Base-by-base conservation (phyloP, 1,284 basidiomycete genomes). In the Ustilago crameri region DNA sequence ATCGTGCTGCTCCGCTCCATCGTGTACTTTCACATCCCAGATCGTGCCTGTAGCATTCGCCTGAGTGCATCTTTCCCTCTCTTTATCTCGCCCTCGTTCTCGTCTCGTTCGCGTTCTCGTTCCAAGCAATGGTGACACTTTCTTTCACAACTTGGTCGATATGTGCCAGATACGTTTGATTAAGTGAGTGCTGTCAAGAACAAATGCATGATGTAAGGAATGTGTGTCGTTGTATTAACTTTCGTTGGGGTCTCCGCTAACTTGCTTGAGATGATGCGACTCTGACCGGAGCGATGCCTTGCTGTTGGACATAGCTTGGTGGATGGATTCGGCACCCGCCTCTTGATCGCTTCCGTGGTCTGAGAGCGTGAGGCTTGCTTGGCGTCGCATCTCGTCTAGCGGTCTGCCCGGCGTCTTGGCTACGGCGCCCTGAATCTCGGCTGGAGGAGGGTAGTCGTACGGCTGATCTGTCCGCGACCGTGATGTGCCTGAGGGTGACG, bases 361-460 rank as follows among this genome's bases (percentile, higher is more conserved):
- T 5, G 67, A 70, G 15, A 70, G 57, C 3, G 56, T 53, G 17
- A 59, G 10, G 34, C 61, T 60, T 9, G 67, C 67, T 37, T 68
- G 58, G 26, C 65, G 58, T 9, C 58, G 58, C 65, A 68, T 68
- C 40, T 62, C 54, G 9, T 68, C 59, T 3, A 47, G 49, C 2
- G 58, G 58, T n/a, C n/a, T n/a, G 35, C 54, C 34, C 8, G 63
- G 40, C 0, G 63, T 38, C 3, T 37, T 35, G n/a, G n/a, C n/a
- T n/a, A n/a, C n/a, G n/a, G n/a, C n/a, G n/a, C n/a, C n/a, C n/a
- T n/a, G n/a, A 5, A 59, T 35, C 20, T 66, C 56, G 15, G 43
- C 50, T 1, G 58, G 41, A 24, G 64, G 64, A 7, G 53, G 64
- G 12, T 50, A 61, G 51, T 62, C 48, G 59, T 68, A 68, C 9